Conservation (phyloP, 495 filamentous ascomycete genomes). For the Aspergillus baeticus region DNA sequence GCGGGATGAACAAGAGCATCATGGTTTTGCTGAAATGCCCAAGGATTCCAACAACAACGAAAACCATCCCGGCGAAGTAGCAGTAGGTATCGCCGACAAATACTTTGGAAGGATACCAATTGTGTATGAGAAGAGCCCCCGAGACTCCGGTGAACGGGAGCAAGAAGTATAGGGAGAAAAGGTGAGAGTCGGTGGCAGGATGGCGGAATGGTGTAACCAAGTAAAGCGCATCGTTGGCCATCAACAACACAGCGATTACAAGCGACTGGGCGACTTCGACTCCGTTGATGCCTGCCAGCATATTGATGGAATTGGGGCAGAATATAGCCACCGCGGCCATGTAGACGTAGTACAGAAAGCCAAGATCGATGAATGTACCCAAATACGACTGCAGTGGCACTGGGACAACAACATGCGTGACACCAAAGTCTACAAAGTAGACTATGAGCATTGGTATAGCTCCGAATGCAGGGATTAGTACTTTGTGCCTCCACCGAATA, state of each 20-base stretch:
- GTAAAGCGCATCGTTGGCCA: constrained; percentile 85
- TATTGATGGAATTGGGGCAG: constrained; percentile 98
- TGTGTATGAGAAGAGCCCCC: constrained; percentile 80
- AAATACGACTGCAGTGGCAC: constrained; percentile 79
- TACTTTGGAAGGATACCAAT: constrained; percentile 93
- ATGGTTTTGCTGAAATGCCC: constrained; percentile 98
- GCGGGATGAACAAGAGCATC: constrained; percentile 84
- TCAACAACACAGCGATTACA: constrained; percentile 80
- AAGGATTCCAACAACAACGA: constrained; percentile 92
- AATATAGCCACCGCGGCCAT: constrained; percentile 96
- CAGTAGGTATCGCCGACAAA: constrained; percentile 99
- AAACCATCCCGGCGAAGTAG: constrained; percentile 99
- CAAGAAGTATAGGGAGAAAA: constrained; percentile 93
- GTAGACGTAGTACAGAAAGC: constrained; percentile 90
- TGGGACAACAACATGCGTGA: constrained; percentile 91
- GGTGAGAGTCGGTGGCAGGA: constrained; percentile 90
- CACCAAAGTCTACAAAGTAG: constrained; percentile 97
- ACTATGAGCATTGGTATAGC: constrained; percentile 92
- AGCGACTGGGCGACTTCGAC: constrained; percentile 95
- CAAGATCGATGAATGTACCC: constrained; percentile 78
- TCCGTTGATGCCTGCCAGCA: constrained; percentile 94
- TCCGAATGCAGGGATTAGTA: constrained; percentile 93
- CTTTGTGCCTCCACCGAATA: constrained; percentile 97
- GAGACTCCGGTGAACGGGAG: constrained; percentile 94
- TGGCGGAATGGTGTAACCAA: constrained; percentile 72